A percentile compares a stretch with the other conserved stretches of the same genome.
Evolutionary conservation across 139 green algal species (phyloP).

Genomic region (Tetradesmus lagerheimii): DNA sequence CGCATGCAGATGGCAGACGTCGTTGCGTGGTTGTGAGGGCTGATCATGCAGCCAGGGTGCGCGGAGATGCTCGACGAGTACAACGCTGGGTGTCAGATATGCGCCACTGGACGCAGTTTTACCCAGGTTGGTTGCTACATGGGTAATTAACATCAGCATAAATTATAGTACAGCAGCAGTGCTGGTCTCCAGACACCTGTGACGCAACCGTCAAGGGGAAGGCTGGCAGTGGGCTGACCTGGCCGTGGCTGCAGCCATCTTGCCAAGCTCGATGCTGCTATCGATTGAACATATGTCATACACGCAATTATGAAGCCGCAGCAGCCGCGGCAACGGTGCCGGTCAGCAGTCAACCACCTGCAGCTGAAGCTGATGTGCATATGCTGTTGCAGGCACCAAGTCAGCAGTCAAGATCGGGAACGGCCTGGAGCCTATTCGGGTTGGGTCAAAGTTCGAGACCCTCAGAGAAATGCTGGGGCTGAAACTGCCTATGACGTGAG

Average conservation of each 20-base stretch:
- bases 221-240: background rate
- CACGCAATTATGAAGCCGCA: too few relatives aligned
- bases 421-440: conserved; percentile 29
- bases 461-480: conserved; percentile 31
- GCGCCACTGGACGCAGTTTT: conserved; percentile 34
- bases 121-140: conserved; percentile 4
- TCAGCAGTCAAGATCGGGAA: conserved; percentile 41
- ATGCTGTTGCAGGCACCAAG: conserved; percentile 34
- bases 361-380: background rate
- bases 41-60: background rate
- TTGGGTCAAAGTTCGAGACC: conserved; percentile 41
- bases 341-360: background rate
- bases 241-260: background rate
- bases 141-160: background rate
- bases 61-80: conserved; percentile 32
- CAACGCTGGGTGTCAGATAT: conserved; percentile 38
- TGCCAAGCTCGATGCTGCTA: background rate
- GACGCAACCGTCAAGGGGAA: background rate
- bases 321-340: background rate
- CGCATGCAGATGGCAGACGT: background rate
- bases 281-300: background rate
- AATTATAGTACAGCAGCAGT: background rate
- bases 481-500: conserved; percentile 41
- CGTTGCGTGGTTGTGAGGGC: background rate
- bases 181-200: background rate